Percentiles rank a stretch among this genome's conserved stretches.
These are phyloP conservation scores for Botrytis elliptica DNA, from an alignment of 2,329 filamentous ascomycete species.

Conservation along the genomic window DNA sequence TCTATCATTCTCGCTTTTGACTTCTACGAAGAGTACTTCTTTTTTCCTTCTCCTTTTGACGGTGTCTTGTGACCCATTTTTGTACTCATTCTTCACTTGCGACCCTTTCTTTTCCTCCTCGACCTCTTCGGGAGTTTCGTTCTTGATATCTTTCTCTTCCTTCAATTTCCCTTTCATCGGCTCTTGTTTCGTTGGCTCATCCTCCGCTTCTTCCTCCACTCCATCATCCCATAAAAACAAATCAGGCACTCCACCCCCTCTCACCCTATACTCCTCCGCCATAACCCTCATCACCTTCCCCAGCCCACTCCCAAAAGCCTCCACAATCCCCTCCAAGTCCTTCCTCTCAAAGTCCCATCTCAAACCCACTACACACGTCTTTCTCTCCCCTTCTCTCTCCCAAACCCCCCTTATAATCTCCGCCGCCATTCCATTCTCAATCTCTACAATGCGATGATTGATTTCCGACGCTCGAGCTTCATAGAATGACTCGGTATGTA, in stretches of 20 bases:
- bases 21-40: slow-evolving; percentile 35
- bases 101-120: neutral
- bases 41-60: slow-evolving; percentile 23
- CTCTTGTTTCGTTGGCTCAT: neutral
- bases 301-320: slow-evolving; percentile 78
- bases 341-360: slow-evolving; percentile 83
- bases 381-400: slow-evolving; percentile 62
- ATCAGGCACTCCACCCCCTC: slow-evolving; percentile 88
- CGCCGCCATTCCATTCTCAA: slow-evolving; percentile 77
- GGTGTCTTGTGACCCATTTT: neutral
- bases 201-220: neutral
- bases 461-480: slow-evolving; percentile 83
- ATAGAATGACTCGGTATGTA: slow-evolving; percentile 93
- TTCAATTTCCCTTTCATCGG: neutral
- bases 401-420: slow-evolving; percentile 67
- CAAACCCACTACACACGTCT: slow-evolving; percentile 86
- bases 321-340: slow-evolving; percentile 76
- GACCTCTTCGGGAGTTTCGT: neutral
- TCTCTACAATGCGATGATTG: slow-evolving; percentile 79
- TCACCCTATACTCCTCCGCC: slow-evolving; percentile 87
- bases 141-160: neutral
- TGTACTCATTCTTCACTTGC: neutral
- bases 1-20: slow-evolving; percentile 71
- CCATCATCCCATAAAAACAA: slow-evolving; percentile 72
- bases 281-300: slow-evolving; percentile 88